A percentile compares a stretch with the other conserved stretches of the same genome.
phyloP scores from a whole-genome alignment of 148 eudicot species.

The Euryodendron excelsum region DNA sequence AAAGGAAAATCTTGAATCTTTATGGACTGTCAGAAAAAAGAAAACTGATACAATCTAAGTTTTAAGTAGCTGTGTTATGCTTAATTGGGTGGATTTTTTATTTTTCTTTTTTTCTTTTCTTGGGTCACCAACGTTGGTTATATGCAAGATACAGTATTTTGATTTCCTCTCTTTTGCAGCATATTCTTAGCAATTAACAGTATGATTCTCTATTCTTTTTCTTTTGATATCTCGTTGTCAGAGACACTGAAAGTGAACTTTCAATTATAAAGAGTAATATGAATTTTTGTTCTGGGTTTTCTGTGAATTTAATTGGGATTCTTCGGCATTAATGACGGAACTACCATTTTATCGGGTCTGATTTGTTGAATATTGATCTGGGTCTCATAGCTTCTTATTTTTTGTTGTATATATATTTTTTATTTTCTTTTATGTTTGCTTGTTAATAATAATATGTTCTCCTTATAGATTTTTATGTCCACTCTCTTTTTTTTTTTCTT shows the following conservation, averaged over 20 bases:
- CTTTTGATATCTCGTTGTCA: slow-evolving; percentile 5
- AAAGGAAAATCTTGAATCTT: not conserved
- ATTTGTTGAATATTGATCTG: not conserved
- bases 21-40: not conserved
- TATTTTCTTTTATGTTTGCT: not conserved
- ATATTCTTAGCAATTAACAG: slow-evolving; percentile 7
- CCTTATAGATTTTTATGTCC: not conserved
- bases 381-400: not conserved
- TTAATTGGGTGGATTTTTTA: not conserved
- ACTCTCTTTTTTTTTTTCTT: slow-evolving; percentile 10
- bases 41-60: not conserved
- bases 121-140: not conserved
- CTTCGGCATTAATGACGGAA: not conserved
- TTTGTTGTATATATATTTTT: not conserved
- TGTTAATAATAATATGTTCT: not conserved
- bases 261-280: not conserved
- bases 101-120: not conserved
- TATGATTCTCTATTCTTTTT: not conserved
- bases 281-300: not conserved
- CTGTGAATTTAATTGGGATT: not conserved
- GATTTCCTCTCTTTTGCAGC: not conserved
- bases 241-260: not conserved
- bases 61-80: not conserved
- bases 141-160: not conserved
- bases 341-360: not conserved